A percentile compares a stretch with the other conserved stretches of the same genome.
phyloP scores from a whole-genome alignment of 2,329 filamentous ascomycete species.

The Calonectria pauciramosa region DNA sequence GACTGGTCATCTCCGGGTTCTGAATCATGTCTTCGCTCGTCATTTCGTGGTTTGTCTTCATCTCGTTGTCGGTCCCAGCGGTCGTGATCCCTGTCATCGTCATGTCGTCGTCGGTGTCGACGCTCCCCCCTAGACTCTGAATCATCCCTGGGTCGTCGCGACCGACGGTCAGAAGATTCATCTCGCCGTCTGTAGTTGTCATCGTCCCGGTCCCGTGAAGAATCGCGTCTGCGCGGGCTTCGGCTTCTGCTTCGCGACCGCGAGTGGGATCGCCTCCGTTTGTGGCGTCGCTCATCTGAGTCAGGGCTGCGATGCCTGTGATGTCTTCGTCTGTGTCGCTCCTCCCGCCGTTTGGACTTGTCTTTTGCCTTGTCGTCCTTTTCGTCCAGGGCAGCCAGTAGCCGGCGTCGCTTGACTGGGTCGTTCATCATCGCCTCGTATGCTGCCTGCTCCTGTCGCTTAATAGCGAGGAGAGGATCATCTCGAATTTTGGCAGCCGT shows the following conservation, averaged over 20 bases:
- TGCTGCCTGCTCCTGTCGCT: slow-evolving; percentile 88
- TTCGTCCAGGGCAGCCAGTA: slow-evolving; percentile 75
- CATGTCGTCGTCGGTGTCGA: slow-evolving; percentile 35
- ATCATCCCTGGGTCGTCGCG: slow-evolving; percentile 36
- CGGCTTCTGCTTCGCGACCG: slow-evolving; percentile 49
- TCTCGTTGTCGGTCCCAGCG: slow-evolving; percentile 28
- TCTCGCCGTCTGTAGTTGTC: slow-evolving; percentile 44
- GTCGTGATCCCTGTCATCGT: slow-evolving; percentile 30
- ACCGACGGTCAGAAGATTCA: slow-evolving; percentile 41
- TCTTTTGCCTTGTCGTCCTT: slow-evolving; percentile 63
- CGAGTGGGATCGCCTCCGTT: slow-evolving; percentile 61
- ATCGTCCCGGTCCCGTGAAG: slow-evolving; percentile 49
- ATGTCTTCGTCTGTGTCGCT: slow-evolving; percentile 57
- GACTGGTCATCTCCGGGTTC: slow-evolving; percentile 48
- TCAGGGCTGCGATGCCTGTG: slow-evolving; percentile 60
- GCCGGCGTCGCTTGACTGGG: slow-evolving; percentile 74
- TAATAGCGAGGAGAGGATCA: slow-evolving; percentile 93
- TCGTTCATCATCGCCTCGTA: slow-evolving; percentile 87
- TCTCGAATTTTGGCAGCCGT: slow-evolving; percentile 88
- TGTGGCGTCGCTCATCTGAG: slow-evolving; percentile 54
- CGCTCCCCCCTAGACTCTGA: slow-evolving; percentile 37
- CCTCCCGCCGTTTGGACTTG: slow-evolving; percentile 48
- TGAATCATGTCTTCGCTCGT: slow-evolving; percentile 48
- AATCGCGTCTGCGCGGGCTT: slow-evolving; percentile 54
- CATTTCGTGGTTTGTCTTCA: slow-evolving; percentile 42